Evolutionary conservation across 805 yeast genomes (phyloP), one percentile per base, ranked within the genome.

Genomic region (Candida schatavii): DNA sequence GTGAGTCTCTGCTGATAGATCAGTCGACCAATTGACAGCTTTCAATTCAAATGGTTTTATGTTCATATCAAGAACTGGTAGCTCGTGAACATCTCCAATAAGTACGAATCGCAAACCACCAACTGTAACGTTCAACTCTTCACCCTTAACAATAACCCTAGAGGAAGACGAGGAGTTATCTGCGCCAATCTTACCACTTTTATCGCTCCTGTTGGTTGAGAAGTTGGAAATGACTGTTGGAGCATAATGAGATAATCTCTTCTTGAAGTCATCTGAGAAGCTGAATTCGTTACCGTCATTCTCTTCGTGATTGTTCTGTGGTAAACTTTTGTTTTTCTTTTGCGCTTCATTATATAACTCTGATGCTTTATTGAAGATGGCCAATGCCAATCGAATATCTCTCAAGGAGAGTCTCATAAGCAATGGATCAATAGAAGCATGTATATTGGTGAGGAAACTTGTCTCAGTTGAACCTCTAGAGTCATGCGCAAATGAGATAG

Each of bases 51-150:
- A 87, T 0, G 91, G 83, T 45, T 79, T 75, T 6, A 88, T 69
- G 42, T 78, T 77, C 75, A 87, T 70, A 61, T 90, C 97, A 13
- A 88, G 52, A 29, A 89, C 83, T 0, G 98, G 97, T 48, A 90
- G 70, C 57, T 90, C 97, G 56, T 89, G 93, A 35, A 87, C 83
- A 58, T 88, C 95, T 57, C 97, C 97, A 47, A 90, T 85, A 39
- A 90, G 65, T 2, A 90, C 95, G 37, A 89, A 61, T 46, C 97
- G 72, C 46, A 86, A 56, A 0, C 97, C 97, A 13, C 85, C 88
- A 45, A 88, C 61, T 35, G 77, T 77, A 0, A 83, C 83, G 33
- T 63, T 70, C 35, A 88, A 62, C 34, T 77, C 80, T 59, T 90
- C 97, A 1, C 84, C 86, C 45, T 78, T 77, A 4, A 87, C 66